Evolutionary conservation across 108 stramenopile genomes (phyloP), one percentile per base, ranked within the genome.

Genomic region (Schizochytrium sp.): DNA sequence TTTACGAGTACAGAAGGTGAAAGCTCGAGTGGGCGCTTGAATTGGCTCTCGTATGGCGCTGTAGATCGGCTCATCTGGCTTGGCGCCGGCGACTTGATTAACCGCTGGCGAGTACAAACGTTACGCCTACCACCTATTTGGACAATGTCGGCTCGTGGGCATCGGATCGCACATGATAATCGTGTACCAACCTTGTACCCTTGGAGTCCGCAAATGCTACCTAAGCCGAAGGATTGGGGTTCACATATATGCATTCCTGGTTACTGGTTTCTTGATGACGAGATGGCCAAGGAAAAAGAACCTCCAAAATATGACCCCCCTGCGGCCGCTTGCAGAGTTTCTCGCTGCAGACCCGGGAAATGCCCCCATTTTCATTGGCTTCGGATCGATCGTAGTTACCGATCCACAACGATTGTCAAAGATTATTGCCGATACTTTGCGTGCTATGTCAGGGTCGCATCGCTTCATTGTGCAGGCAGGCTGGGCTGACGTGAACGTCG

Each of bases 171-270:
- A 8, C 76, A 83, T 40, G 76, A 83, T 55, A 83, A 83, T 53
- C 47, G 53, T 13, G 40, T 50, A 8, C 76, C 76, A 10, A n/a
- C 13, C n/a, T 40, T 83, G 53, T 83, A 83, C 47, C 76, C 76
- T 5, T 83, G 76, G 76, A 83, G 76, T 42, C 76, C 76, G 76
- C 76, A 83, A 53, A 55, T 83, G 47, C 3, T 83, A 5, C 76
- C 76, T n/a, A 83, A 83, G 76, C 76, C 76, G n/a, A 83, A 83
- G 2, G 76, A 83, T 28, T 83, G 76, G 76, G 76, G 76, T 17
- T 83, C 76, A 40, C 76, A 83, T 40, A 83, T 83, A 38, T 55
- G 53, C 3, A 83, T 83, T 3, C 76, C 76, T 46, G 76, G 76
- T 10, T 83, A 83, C 76, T 83, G 76, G 76, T 83, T 83, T 2